A percentile compares a stretch with the other conserved stretches of the same genome.
Evolutionary conservation across 2,329 filamentous ascomycete genomes (phyloP).

Genomic region (Pseudogymnoascus sp.): DNA sequence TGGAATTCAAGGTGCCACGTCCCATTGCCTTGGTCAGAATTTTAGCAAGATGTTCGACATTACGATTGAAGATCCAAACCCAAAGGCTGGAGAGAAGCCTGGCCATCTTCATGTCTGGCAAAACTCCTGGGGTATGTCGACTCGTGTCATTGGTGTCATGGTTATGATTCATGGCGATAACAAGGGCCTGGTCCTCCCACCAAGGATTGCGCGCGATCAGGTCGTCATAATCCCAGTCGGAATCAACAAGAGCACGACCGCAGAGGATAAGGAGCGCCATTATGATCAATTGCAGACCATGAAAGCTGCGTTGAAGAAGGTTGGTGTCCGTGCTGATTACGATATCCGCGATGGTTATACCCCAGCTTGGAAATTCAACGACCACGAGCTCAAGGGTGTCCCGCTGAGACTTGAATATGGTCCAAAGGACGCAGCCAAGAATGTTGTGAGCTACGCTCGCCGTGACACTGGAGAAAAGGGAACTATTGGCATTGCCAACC

Average conservation of each 20-base stretch:
- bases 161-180: constrained; percentile 97
- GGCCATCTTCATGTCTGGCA: constrained; percentile 87
- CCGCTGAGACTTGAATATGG: constrained; percentile 93
- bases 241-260: constrained; percentile 76
- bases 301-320: constrained; percentile 58
- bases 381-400: constrained; percentile 95
- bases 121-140: constrained; percentile 98
- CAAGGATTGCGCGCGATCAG: constrained; percentile 79
- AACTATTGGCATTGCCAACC: constrained; percentile 65
- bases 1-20: constrained; percentile 93
- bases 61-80: constrained; percentile 82
- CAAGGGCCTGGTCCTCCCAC: constrained; percentile 88
- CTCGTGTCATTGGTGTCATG: constrained; percentile 96
- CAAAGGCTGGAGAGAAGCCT: constrained; percentile 64
- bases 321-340: constrained; percentile 67
- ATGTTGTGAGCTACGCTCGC: constrained; percentile 75
- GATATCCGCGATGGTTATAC: constrained; percentile 86
- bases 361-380: constrained; percentile 96
- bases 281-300: constrained; percentile 69
- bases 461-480: constrained; percentile 82
- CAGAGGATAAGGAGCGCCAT: constrained; percentile 70
- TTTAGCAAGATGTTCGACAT: constrained; percentile 99
- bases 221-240: constrained; percentile 85
- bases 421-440: constrained; percentile 82
- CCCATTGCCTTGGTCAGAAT: constrained; percentile 86